Evolutionary conservation across 345 rosid species (phyloP).

Genomic region (Trapa incisa): DNA sequence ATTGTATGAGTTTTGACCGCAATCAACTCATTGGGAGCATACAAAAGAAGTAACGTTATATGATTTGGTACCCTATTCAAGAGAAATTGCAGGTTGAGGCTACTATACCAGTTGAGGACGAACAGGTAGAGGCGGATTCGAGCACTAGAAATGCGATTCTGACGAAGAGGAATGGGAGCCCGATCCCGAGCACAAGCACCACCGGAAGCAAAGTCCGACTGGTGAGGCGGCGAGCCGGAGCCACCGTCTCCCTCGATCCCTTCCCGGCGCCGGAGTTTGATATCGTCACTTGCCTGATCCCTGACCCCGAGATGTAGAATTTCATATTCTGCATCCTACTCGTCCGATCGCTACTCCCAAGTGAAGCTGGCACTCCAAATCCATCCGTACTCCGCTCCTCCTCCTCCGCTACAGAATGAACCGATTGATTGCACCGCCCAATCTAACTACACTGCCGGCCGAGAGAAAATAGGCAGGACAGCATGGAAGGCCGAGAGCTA

Average conservation of each 20-base stretch:
- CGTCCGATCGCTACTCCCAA: constrained; percentile 12
- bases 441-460: constrained; percentile 8
- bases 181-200: constrained; percentile 41
- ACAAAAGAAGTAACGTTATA: not conserved
- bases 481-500: not conserved
- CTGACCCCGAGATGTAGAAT: constrained; percentile 57
- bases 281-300: constrained; percentile 52
- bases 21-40: not conserved
- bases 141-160: constrained; percentile 63
- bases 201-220: constrained; percentile 39
- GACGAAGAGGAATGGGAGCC: constrained; percentile 54
- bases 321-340: constrained; percentile 28
- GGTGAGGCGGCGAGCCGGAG: constrained; percentile 37
- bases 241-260: constrained; percentile 22
- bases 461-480: not conserved
- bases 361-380: constrained; percentile 16
- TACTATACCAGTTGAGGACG: constrained; percentile 38
- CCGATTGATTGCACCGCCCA: not conserved
- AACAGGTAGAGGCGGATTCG: constrained; percentile 59
- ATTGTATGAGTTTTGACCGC: not conserved
- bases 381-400: constrained; percentile 2
- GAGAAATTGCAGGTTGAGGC: not conserved
- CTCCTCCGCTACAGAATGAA: not conserved
- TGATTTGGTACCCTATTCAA: not conserved
- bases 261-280: constrained; percentile 32